phyloP scores from a whole-genome alignment of 2,329 filamentous ascomycete species.

The Cladophialophora chaetospira region DNA sequence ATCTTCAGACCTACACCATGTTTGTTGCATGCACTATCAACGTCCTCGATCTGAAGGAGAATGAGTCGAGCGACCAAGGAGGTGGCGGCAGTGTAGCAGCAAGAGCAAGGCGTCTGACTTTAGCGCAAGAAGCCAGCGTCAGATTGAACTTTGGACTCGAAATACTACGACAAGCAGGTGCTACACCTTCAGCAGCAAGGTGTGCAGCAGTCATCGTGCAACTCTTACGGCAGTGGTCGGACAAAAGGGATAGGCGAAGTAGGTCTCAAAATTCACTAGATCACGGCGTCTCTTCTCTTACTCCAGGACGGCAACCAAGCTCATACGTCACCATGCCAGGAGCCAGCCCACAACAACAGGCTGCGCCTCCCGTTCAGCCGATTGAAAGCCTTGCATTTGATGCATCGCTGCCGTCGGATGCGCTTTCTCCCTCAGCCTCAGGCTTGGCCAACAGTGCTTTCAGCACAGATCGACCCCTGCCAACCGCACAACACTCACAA shows the following conservation, averaged over 20 bases:
- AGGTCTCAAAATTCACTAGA: background rate
- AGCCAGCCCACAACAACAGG: background rate
- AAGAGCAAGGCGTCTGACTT: background rate
- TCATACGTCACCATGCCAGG: background rate
- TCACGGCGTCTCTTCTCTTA: background rate
- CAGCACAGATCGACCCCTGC: background rate
- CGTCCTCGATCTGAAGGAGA: conserved; percentile 12
- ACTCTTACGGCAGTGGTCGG: conserved; percentile 7
- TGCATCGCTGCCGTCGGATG: background rate
- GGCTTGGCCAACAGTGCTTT: background rate
- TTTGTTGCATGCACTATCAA: conserved; percentile 16
- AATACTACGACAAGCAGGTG: conserved; percentile 10
- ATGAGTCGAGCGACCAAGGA: background rate
- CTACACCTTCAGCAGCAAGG: conserved; percentile 8
- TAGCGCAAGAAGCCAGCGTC: conserved; percentile 12
- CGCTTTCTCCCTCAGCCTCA: background rate
- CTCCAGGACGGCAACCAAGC: background rate
- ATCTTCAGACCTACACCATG: conserved; percentile 16
- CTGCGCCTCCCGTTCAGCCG: background rate
- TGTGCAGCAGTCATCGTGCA: conserved; percentile 15
- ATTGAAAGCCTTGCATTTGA: background rate
- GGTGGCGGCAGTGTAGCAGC: background rate
- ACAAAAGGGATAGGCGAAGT: background rate
- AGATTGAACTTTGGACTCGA: conserved; percentile 11
- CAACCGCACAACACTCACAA: background rate